phyloP scores from a whole-genome alignment of 805 yeast genomes.

The Wickerhamomyces kurtzmanii region DNA sequence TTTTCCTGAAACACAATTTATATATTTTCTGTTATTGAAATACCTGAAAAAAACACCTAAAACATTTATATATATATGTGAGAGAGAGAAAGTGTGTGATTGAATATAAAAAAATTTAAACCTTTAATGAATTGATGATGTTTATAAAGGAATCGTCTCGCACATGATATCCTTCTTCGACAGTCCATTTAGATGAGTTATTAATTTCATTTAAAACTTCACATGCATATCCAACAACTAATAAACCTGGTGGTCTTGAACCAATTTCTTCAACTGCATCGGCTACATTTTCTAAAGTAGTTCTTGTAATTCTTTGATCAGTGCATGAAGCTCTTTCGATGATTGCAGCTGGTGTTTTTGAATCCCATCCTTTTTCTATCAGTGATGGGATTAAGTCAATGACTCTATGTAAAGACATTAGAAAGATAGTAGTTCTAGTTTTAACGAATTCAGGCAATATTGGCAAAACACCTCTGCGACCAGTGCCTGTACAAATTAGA shows the following conservation, averaged over 20 bases:
- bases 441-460: slow-evolving; percentile 62
- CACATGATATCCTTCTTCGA: slow-evolving; percentile 26
- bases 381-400: slow-evolving; percentile 39
- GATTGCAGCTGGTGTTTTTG: slow-evolving; percentile 67
- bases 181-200: slow-evolving; percentile 14
- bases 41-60: no score
- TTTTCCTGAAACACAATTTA: no score
- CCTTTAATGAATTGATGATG: not conserved
- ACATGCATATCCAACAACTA: slow-evolving; percentile 78
- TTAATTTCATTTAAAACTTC: slow-evolving; percentile 25
- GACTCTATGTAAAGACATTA: slow-evolving; percentile 83
- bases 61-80: no score
- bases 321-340: slow-evolving; percentile 91
- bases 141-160: slow-evolving; percentile 2
- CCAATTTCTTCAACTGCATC: slow-evolving; percentile 71
- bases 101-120: not conserved
- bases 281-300: slow-evolving; percentile 56
- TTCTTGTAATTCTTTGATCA: slow-evolving; percentile 79
- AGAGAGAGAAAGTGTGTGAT: no score
- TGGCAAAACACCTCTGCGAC: slow-evolving; percentile 78
- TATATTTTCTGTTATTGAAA: no score
- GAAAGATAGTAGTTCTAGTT: slow-evolving; percentile 73
- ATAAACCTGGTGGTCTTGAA: slow-evolving; percentile 85
- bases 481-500: slow-evolving; percentile 89
- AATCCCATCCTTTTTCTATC: slow-evolving; percentile 54